Percentiles rank a stretch among this genome's conserved stretches.
These are phyloP conservation scores for Kluyveromyces sp. DNA, from an alignment of 1,139 yeast species.

Conservation along the genomic window DNA sequence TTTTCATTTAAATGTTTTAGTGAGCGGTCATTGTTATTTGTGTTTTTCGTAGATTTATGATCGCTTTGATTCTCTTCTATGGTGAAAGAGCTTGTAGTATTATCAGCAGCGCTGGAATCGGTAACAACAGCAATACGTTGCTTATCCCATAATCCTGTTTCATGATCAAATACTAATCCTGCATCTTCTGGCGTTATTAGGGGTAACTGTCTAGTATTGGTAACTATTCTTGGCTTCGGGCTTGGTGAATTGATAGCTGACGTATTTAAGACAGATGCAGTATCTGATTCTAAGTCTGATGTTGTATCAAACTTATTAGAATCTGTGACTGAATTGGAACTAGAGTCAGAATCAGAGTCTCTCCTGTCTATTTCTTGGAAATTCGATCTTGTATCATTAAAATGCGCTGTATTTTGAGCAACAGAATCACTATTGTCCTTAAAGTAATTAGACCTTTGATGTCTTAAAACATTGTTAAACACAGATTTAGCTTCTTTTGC, in stretches of 20 bases:
- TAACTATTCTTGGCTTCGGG: constrained; percentile 3
- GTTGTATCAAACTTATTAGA: too few species aligned
- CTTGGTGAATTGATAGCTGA: constrained; percentile 5
- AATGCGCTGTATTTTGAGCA: not conserved
- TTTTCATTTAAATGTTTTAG: too few species aligned
- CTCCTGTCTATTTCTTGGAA: not conserved
- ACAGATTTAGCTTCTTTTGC: constrained; percentile 22
- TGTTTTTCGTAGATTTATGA: not conserved
- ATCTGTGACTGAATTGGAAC: not conserved
- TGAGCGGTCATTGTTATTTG: too few species aligned
- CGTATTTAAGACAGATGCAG: not conserved
- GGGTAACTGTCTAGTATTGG: constrained; percentile 9
- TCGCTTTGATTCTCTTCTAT: not conserved
- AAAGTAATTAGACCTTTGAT: constrained; percentile 19
- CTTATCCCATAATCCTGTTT: constrained; percentile 24
- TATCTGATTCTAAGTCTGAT: not conserved
- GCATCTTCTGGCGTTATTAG: constrained; percentile 26
- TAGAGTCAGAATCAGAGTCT: not conserved
- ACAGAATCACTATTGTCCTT: not conserved
- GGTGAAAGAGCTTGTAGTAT: constrained; percentile 12
- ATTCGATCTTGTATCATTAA: not conserved
- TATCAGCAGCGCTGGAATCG: constrained; percentile 17
- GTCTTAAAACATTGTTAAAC: constrained; percentile 20
- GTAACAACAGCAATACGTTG: constrained; percentile 10
- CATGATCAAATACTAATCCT: constrained; percentile 23